A percentile compares a stretch with the other conserved stretches of the same genome.
Conservation (phyloP, 805 yeast genomes). For the Millerozyma miso region DNA sequence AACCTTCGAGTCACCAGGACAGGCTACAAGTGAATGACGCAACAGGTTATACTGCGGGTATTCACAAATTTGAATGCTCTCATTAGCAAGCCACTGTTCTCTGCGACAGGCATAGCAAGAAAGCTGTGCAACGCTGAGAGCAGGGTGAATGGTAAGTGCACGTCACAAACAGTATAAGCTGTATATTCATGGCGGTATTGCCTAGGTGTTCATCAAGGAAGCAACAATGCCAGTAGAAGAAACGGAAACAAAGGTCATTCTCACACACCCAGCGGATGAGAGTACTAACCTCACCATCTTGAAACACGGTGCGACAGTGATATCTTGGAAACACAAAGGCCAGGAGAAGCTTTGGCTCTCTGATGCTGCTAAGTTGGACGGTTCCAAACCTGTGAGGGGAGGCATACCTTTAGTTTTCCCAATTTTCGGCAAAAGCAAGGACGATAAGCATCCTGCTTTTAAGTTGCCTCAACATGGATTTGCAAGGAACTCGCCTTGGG, state of each 20-base stretch:
- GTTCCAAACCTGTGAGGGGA: slow-evolving; percentile 92
- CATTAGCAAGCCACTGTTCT: too few species aligned
- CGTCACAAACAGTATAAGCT: too few species aligned
- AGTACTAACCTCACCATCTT: slow-evolving; percentile 63
- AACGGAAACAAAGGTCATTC: slow-evolving; percentile 55
- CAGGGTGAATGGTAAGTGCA: too few species aligned
- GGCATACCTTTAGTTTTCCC: slow-evolving; percentile 98
- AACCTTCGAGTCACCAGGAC: too few species aligned
- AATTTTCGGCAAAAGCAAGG: slow-evolving; percentile 70
- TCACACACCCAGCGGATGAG: slow-evolving; percentile 52
- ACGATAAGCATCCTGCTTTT: slow-evolving; percentile 50
- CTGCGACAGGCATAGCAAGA: too few species aligned
- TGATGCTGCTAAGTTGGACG: slow-evolving; percentile 78
- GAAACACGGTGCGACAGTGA: slow-evolving; percentile 83
- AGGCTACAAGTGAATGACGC: too few species aligned
- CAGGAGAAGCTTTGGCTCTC: slow-evolving; percentile 82
- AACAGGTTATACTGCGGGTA: too few species aligned
- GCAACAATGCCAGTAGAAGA: slow-evolving; percentile 60
- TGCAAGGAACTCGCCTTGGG: slow-evolving; percentile 90
- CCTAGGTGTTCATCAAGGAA: background rate
- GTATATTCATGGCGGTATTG: too few species aligned
- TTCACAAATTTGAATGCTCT: too few species aligned
- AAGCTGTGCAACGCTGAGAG: too few species aligned
- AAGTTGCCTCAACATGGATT: slow-evolving; percentile 93
- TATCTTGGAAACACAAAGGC: slow-evolving; percentile 71